These are phyloP conservation scores for Spiromastix sp. DNA, from an alignment of 2,329 filamentous ascomycete genomes.

Conservation along the genomic window DNA sequence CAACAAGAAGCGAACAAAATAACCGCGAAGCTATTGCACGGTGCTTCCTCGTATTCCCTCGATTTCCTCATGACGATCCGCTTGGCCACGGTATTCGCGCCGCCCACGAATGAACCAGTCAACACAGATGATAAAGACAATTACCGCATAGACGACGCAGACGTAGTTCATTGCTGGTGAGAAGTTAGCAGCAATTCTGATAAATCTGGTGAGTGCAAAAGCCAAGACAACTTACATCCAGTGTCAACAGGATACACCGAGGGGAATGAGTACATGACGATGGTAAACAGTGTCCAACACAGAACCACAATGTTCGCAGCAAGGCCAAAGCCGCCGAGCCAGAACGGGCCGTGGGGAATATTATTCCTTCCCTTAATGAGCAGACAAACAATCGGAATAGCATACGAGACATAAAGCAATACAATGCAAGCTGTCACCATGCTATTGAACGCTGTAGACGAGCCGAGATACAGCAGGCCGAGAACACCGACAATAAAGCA, in stretches of 20 bases:
- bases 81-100: slow-evolving; percentile 20
- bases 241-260: slow-evolving; percentile 23
- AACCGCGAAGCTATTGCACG: too few relatives aligned
- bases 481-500: slow-evolving; percentile 36
- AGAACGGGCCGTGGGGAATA: slow-evolving; percentile 39
- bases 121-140: slow-evolving; percentile 24
- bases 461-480: slow-evolving; percentile 38
- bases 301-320: slow-evolving; percentile 35
- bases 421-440: slow-evolving; percentile 37
- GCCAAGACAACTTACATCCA: slow-evolving; percentile 20
- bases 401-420: slow-evolving; percentile 38
- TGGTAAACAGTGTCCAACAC: slow-evolving; percentile 38
- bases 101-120: slow-evolving; percentile 28
- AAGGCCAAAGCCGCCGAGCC: slow-evolving; percentile 34
- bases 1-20: too few relatives aligned
- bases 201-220: slow-evolving; percentile 1
- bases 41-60: slow-evolving; percentile 2
- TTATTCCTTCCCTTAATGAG: slow-evolving; percentile 35
- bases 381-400: slow-evolving; percentile 38
- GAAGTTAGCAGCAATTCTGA: neutral
- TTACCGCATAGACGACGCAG: slow-evolving; percentile 26
- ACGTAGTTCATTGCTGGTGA: slow-evolving; percentile 33
- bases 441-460: slow-evolving; percentile 32
- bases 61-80: slow-evolving; percentile 14
- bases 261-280: slow-evolving; percentile 38